Conservation (phyloP, 192 early-diverging fungal genomes). For the Gryganskiella cystojenkinii region DNA sequence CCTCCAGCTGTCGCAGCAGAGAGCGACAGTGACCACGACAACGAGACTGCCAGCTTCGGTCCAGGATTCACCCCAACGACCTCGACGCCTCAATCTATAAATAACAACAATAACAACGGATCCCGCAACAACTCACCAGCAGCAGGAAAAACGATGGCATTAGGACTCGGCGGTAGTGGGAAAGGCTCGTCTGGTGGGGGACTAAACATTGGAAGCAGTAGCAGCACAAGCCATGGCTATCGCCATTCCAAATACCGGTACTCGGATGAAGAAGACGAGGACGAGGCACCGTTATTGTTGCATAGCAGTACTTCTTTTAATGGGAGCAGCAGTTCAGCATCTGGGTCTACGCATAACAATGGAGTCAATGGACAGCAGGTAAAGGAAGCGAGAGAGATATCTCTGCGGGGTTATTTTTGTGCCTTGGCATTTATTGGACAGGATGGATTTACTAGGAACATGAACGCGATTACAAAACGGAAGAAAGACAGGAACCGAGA, state of each 20-base stretch:
- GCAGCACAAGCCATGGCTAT: conserved; percentile 28
- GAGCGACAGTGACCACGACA: conserved; percentile 4
- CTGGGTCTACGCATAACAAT: conserved; percentile 22
- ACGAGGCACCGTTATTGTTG: conserved; percentile 36
- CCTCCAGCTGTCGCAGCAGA: conserved; percentile 9
- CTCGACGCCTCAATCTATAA: conserved; percentile 7
- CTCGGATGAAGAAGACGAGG: conserved; percentile 47
- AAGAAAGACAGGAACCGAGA: too few relatives aligned
- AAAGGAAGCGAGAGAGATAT: not conserved
- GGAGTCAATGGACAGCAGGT: conserved; percentile 13
- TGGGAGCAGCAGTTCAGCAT: conserved; percentile 20
- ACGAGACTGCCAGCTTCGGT: conserved; percentile 11
- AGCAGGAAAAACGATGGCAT: conserved; percentile 11
- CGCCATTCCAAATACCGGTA: conserved; percentile 38
- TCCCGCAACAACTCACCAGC: not conserved
- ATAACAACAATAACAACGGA: conserved; percentile 8
- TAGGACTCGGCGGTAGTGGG: conserved; percentile 19
- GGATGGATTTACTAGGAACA: too few relatives aligned
- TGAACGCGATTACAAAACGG: too few relatives aligned
- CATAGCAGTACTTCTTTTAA: conserved; percentile 43
- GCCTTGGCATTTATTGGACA: not conserved
- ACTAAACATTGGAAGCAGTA: too few relatives aligned
- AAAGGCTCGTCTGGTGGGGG: not conserved
- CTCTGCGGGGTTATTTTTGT: too few relatives aligned
- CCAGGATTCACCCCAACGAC: conserved; percentile 22